Evolutionary conservation across 305 asterid species (phyloP).

Genomic region (Nicotiana rustica): DNA sequence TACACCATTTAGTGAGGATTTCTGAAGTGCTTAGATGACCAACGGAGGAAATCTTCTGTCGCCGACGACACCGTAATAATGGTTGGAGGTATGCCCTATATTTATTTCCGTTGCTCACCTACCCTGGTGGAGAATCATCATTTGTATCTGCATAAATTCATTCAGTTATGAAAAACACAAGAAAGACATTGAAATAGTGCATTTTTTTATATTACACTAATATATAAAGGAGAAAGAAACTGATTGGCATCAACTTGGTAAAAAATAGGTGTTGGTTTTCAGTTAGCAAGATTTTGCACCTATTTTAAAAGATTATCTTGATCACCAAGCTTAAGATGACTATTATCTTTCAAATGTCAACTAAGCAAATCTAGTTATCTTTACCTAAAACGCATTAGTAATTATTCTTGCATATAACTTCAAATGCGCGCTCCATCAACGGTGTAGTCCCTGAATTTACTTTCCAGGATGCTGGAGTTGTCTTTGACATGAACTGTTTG

Average conservation of each 20-base stretch:
- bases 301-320: neutral
- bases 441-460: constrained; percentile 37
- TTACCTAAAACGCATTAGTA: neutral
- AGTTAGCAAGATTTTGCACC: neutral
- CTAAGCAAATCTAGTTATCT: neutral
- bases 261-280: neutral
- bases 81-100: too few species aligned
- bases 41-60: too few species aligned
- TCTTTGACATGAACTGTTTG: constrained; percentile 40
- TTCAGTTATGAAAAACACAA: neutral
- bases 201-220: neutral
- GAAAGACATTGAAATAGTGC: neutral
- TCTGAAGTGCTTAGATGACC: too few species aligned
- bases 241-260: neutral
- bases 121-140: constrained; percentile 32
- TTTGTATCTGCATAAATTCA: constrained; percentile 15
- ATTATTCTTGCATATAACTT: constrained; percentile 35
- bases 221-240: neutral
- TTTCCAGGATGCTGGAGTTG: constrained; percentile 30
- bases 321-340: neutral
- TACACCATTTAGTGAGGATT: too few species aligned
- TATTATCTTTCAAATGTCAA: neutral
- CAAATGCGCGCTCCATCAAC: constrained; percentile 39
- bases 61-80: too few species aligned
- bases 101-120: neutral